Conservation (phyloP, 225 moss, liverwort and hornwort genomes). For the Sphagnum tenellum region DNA sequence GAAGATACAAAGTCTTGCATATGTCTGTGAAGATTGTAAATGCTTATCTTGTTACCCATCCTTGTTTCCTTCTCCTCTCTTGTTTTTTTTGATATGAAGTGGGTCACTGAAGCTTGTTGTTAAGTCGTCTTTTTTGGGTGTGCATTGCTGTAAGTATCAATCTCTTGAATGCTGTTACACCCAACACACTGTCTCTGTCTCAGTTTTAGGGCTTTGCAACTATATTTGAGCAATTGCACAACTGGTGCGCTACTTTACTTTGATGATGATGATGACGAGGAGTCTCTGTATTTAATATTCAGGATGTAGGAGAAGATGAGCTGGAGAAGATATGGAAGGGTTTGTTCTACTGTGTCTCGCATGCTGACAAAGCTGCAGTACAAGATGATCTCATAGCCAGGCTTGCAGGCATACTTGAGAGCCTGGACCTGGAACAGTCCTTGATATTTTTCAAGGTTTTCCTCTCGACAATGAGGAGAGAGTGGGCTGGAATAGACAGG, state of each 20-base stretch:
- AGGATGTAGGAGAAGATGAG: slow-evolving; percentile 57
- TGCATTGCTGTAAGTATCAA: too few relatives aligned
- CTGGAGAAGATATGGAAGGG: slow-evolving; percentile 89
- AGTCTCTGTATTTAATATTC: background rate
- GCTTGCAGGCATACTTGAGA: slow-evolving; percentile 81
- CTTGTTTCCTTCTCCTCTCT: too few relatives aligned
- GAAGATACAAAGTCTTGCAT: too few relatives aligned
- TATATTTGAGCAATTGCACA: background rate
- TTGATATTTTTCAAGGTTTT: slow-evolving; percentile 84
- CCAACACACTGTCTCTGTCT: background rate
- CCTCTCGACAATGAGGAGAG: slow-evolving; percentile 82
- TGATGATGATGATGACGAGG: background rate
- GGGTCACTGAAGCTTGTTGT: background rate
- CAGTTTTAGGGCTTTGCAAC: background rate
- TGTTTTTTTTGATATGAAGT: too few relatives aligned
- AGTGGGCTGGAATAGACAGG: slow-evolving; percentile 93
- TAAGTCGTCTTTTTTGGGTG: background rate
- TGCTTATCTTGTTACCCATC: too few relatives aligned
- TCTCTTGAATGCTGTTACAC: background rate
- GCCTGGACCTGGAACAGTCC: slow-evolving; percentile 47
- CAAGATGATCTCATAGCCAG: slow-evolving; percentile 83
- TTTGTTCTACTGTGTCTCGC: slow-evolving; percentile 93
- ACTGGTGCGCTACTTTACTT: background rate
- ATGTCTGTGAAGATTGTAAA: too few relatives aligned
- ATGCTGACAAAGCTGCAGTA: slow-evolving; percentile 81